Percentiles rank a stretch among this genome's conserved stretches.
phyloP scores from a whole-genome alignment of 169 alveolate genomes.

The Cryptosporidium parvum region DNA sequence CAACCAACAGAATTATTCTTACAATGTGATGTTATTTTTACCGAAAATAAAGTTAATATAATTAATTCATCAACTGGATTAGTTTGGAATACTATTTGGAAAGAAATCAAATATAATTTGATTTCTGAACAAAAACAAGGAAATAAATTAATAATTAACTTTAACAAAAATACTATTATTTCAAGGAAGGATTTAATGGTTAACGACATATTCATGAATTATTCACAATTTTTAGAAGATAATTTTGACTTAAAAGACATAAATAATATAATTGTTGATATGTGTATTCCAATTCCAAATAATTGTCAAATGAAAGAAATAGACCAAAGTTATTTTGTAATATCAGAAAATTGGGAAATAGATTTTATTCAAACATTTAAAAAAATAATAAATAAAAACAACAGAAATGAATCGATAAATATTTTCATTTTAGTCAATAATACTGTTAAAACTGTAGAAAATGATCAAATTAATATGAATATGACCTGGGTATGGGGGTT shows the following conservation, averaged over 20 bases:
- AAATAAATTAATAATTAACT: neutral
- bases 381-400: constrained; percentile 7
- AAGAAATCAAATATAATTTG: constrained; percentile 1
- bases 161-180: neutral
- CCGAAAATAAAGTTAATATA: neutral
- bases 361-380: neutral
- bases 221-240: constrained; percentile 4
- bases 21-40: neutral
- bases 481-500: constrained; percentile 73
- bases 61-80: neutral
- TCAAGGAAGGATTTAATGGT: neutral
- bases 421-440: constrained; percentile 15
- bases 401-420: neutral
- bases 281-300: neutral
- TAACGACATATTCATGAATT: neutral
- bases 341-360: constrained; percentile 27
- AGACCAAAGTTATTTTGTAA: neutral
- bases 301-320: neutral
- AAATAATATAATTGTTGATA: neutral
- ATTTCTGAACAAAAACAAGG: neutral
- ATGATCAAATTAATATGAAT: constrained; percentile 1
- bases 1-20: neutral
- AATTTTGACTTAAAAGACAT: neutral
- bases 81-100: constrained; percentile 49
- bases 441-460: neutral